Conservation (phyloP, 345 rosid species). For the Eutrema heterophyllum region DNA sequence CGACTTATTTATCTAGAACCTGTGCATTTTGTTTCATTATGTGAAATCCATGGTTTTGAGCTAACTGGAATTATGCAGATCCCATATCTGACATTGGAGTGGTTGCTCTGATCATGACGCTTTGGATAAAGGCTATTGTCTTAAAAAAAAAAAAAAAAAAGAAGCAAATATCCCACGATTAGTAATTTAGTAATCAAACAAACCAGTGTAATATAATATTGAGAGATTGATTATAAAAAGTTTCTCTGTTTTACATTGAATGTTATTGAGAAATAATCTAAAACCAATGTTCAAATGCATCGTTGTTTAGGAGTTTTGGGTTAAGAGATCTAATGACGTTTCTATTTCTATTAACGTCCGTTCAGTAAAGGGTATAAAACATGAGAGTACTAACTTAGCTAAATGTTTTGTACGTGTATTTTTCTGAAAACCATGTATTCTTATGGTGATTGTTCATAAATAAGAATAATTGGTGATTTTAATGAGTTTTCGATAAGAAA, state of each 20-base stretch:
- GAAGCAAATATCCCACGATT: not conserved
- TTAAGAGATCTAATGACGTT: not conserved
- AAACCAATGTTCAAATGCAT: too few relatives aligned
- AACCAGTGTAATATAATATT: not conserved
- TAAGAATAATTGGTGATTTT: not conserved
- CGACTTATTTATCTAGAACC: not conserved
- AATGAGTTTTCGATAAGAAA: not conserved
- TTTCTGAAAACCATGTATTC: not conserved
- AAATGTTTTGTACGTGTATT: not conserved
- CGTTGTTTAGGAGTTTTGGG: too few relatives aligned
- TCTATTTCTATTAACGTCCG: not conserved
- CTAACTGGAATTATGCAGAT: slow-evolving; percentile 5
- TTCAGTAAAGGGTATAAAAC: not conserved
- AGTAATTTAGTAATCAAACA: not conserved
- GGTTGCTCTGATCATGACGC: slow-evolving; percentile 63
- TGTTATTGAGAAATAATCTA: not conserved
- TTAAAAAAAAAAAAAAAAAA: slow-evolving; percentile 23
- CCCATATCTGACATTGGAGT: slow-evolving; percentile 40
- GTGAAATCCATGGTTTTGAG: not conserved
- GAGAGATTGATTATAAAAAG: not conserved
- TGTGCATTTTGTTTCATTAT: not conserved
- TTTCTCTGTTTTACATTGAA: not conserved
- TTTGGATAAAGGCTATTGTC: slow-evolving; percentile 73
- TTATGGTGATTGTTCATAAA: not conserved
- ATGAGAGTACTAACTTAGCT: not conserved